Base-by-base conservation (phyloP, 1,139 yeast genomes). In the Candida pseudocylindracea region DNA sequence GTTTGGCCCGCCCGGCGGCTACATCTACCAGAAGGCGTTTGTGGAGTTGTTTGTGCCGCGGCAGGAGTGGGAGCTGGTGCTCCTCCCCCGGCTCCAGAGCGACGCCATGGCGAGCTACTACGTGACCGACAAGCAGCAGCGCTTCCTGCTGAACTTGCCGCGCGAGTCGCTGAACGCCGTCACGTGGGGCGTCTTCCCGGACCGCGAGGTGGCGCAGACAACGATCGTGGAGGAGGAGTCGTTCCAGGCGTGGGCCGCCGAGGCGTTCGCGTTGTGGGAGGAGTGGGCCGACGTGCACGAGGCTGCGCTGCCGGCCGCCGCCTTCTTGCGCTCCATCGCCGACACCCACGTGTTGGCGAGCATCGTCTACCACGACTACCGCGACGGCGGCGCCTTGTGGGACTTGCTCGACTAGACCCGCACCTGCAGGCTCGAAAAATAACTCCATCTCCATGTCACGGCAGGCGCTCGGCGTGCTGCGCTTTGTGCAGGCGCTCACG, bases 161-260 rank as follows among this genome's bases (percentile, higher is more conserved):
- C 54, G 48, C 36, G 47, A 47, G 34, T 52, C 57, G 36, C 60
- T 57, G 42, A 72, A 74, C 42, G 93, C 91, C 20, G 91, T 88
- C 8, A 88, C 96, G 1, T 88, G 95, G 95, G 95, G 95, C 36
- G 92, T 78, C 2, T 83, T 85, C 57, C 92, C 92, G 2, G 75
- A 73, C 51, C 66, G 79, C 41, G 93, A 80, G 46, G 72, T 80
- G 32, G 65, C 79, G 27, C 94, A 81, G 49, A 79, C 93, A 2
- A 83, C 96, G 0, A 74, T 81, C 36, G 72, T 83, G 34, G 93
- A 81, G 45, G 74, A 68, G 41, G 92, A 81, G 43, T 78, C 93
- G 3, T 83, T 83, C 55, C 65, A 66, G 41, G 93, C 93, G 1
- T 83, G 95, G 95, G 67, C 73, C 40, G 93, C 85, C 45, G 98